A percentile compares a stretch with the other conserved stretches of the same genome.
Evolutionary conservation across 495 filamentous ascomycete species (phyloP).

Genomic region (Penicillium robsamsonii): DNA sequence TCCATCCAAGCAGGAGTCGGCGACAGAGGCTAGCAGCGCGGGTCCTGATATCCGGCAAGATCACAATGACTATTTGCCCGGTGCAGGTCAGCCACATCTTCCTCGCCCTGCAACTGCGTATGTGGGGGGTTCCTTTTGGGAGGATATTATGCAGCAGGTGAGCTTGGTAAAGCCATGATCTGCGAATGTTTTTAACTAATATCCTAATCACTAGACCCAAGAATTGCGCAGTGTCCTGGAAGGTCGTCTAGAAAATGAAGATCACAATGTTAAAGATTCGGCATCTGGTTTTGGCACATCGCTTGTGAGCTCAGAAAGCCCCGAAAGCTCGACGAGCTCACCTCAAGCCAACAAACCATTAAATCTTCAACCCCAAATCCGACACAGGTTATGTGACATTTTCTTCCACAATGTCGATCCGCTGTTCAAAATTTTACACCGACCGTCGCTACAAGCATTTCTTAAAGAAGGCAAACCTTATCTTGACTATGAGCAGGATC

Average conservation of each 20-base stretch:
- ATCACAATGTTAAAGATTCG: conserved; percentile 10
- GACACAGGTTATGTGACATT: conserved; percentile 29
- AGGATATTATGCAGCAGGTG: conserved; percentile 36
- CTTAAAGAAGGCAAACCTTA: conserved; percentile 32
- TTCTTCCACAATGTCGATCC: conserved; percentile 41
- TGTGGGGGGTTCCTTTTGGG: conserved; percentile 34
- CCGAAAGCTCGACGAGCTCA: conserved; percentile 16
- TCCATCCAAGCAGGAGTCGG: background rate
- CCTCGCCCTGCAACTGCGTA: conserved; percentile 21
- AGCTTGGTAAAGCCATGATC: conserved; percentile 4
- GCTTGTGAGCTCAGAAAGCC: conserved; percentile 22
- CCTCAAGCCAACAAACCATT: conserved; percentile 13
- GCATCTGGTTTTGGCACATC: conserved; percentile 13
- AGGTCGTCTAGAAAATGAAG: conserved; percentile 20
- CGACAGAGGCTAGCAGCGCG: conserved; percentile 5
- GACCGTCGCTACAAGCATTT: conserved; percentile 33
- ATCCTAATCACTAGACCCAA: conserved; percentile 13
- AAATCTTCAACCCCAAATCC: conserved; percentile 4
- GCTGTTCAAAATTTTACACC: conserved; percentile 41
- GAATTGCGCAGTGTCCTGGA: conserved; percentile 28
- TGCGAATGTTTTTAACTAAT: background rate
- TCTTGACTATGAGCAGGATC: conserved; percentile 32
- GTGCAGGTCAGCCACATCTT: conserved; percentile 9
- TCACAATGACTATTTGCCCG: conserved; percentile 5
- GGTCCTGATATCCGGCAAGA: conserved; percentile 13